These are phyloP conservation scores for Radiomyces spectabilis DNA, from an alignment of 192 early-diverging fungal species.

Conservation along the genomic window DNA sequence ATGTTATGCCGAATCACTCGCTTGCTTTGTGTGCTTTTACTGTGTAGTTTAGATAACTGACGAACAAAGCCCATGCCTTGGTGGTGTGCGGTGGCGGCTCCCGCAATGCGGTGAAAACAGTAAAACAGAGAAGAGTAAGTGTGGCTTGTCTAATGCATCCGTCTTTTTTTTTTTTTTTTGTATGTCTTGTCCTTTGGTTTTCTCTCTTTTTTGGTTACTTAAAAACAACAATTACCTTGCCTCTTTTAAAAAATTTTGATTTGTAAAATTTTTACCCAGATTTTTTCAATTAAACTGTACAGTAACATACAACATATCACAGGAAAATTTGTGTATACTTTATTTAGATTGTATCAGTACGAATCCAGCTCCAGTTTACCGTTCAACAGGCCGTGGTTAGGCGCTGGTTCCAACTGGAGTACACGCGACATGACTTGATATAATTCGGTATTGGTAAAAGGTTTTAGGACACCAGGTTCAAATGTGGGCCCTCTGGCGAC, in stretches of 20 bases:
- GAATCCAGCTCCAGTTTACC: constrained; percentile 5
- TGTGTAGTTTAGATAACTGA: too few species aligned
- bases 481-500: constrained; percentile 61
- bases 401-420: constrained; percentile 46
- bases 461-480: constrained; percentile 20
- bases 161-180: background rate
- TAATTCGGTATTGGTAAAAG: constrained; percentile 69
- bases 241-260: background rate
- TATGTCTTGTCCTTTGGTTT: background rate
- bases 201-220: background rate
- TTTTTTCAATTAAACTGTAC: background rate
- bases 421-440: constrained; percentile 59
- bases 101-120: too few species aligned
- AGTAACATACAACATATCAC: background rate
- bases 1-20: too few species aligned
- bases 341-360: background rate
- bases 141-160: background rate
- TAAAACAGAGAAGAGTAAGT: background rate
- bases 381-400: constrained; percentile 63
- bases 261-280: background rate
- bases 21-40: too few species aligned
- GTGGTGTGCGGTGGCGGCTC: too few species aligned
- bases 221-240: background rate
- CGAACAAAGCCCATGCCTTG: too few species aligned
- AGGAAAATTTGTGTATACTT: background rate